Base-by-base conservation (phyloP, 2,329 filamentous ascomycete genomes). In the Pezicula neosporulosa region DNA sequence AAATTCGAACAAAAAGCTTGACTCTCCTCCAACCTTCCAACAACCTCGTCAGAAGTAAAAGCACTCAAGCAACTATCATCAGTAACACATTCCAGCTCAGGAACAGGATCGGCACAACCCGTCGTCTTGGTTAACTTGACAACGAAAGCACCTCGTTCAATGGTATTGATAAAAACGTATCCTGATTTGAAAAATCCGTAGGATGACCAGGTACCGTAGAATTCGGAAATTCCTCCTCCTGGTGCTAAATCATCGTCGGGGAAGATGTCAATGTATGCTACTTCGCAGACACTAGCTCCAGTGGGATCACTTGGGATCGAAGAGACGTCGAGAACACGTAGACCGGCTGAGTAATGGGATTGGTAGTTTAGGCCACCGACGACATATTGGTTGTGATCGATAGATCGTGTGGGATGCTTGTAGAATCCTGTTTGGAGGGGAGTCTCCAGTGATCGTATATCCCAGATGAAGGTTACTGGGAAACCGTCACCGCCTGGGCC, bases 381-480 rank as follows among this genome's bases (percentile, higher is more conserved):
- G n/a, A 74, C 65, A 42, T 76, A 76, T 56, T 75, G 72, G 60
- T 75, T 75, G 65, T 76, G 72, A 56, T 75, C 73, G 38, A 76
- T 68, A n/a, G 66, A 65, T 38, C 65, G 64, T 43, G 66, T 67
- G 1, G 60, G 60, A 18, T 64, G 63, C 55, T 70, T 69, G 65
- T 73, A 75, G 51, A 67, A 58, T 15, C 72, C 72, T 12, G 70
- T 73, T 51, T 73, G 70, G 54, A 68, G 64, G 5, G 73, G 73
- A 5, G 59, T 60, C 35, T 67, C 64, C 47, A 75, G 67, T 38
- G 61, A 61, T 47, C 61, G 62, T 60, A 76, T 72, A 57, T 75
- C 74, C 64, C 74, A 77, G 59, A 80, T 77, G 59, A 77, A 79
- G 0, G 76, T 79, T 3, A 75, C 72, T 4, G 77, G 74, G 53